These are phyloP conservation scores for Melanomma pulvis-pyrius DNA, from an alignment of 495 filamentous ascomycete species.

Conservation along the genomic window DNA sequence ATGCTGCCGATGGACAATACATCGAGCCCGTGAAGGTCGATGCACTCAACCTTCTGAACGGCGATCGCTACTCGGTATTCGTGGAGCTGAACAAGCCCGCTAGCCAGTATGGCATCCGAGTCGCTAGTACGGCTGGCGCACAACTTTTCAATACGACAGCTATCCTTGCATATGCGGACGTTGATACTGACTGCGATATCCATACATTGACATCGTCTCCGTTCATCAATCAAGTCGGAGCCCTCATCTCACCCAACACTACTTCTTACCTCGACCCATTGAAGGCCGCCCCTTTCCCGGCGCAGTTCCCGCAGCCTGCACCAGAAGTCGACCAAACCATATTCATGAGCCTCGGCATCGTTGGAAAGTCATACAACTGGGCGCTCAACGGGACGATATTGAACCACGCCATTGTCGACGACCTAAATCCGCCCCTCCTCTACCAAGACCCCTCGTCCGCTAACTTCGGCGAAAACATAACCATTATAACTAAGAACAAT, in stretches of 20 bases:
- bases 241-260: slow-evolving; percentile 39
- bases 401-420: slow-evolving; percentile 41
- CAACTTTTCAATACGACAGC: slow-evolving; percentile 47
- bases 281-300: slow-evolving; percentile 49
- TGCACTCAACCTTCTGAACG: slow-evolving; percentile 46
- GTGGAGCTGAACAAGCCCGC: slow-evolving; percentile 44
- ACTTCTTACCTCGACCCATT: slow-evolving; percentile 47
- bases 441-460: slow-evolving; percentile 47
- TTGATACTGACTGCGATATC: neutral
- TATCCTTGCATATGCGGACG: slow-evolving; percentile 44
- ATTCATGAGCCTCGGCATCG: slow-evolving; percentile 48
- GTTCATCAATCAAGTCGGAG: slow-evolving; percentile 51
- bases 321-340: slow-evolving; percentile 49
- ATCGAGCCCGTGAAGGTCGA: slow-evolving; percentile 49
- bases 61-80: slow-evolving; percentile 51
- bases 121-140: slow-evolving; percentile 40
- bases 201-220: slow-evolving; percentile 38
- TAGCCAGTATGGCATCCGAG: slow-evolving; percentile 49
- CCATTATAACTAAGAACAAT: slow-evolving; percentile 52
- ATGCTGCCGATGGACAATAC: slow-evolving; percentile 52
- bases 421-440: slow-evolving; percentile 46
- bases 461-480: slow-evolving; percentile 40
- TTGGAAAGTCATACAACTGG: slow-evolving; percentile 53
- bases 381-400: slow-evolving; percentile 49
- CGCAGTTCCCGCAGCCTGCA: slow-evolving; percentile 41